Evolutionary conservation across 768 basidiomycete genomes (phyloP).

Genomic region (Phlegmacium glaucopus): DNA sequence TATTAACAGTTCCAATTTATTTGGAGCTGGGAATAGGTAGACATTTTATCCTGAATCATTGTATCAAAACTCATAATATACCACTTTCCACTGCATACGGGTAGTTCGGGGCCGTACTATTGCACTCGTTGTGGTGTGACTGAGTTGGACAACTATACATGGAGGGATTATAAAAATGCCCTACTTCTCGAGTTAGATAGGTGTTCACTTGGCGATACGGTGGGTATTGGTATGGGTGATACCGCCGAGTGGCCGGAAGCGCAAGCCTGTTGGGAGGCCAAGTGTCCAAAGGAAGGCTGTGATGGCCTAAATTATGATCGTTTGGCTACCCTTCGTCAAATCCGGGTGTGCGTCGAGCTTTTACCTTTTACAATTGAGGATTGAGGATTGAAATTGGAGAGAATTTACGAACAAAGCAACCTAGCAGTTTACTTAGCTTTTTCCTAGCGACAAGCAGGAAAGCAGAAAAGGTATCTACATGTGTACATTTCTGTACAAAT

Average conservation of each 20-base stretch:
- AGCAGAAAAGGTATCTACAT: too few relatives aligned
- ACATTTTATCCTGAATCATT: conserved; percentile 39
- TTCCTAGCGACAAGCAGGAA: too few relatives aligned
- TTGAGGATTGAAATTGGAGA: conserved; percentile 5
- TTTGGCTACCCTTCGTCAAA: conserved; percentile 52
- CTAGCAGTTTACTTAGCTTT: too few relatives aligned
- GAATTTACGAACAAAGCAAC: too few relatives aligned
- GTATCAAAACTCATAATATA: conserved; percentile 46
- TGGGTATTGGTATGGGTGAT: conserved; percentile 37
- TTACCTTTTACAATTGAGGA: conserved; percentile 41
- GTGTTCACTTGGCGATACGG: conserved; percentile 56
- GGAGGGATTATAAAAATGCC: conserved; percentile 58
- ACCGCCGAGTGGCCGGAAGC: conserved; percentile 57
- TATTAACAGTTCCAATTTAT: too few relatives aligned
- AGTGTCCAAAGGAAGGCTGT: conserved; percentile 49
- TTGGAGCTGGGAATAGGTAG: too few relatives aligned
- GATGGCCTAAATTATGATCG: conserved; percentile 58
- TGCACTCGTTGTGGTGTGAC: conserved; percentile 55
- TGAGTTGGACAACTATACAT: conserved; percentile 53
- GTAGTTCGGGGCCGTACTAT: conserved; percentile 32
- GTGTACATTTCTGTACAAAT: too few relatives aligned
- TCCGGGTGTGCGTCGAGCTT: conserved; percentile 51
- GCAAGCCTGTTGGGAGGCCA: conserved; percentile 58
- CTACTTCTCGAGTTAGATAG: conserved; percentile 57
- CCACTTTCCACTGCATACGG: conserved; percentile 46